A percentile compares a stretch with the other conserved stretches of the same genome.
Conservation (phyloP, 2,329 filamentous ascomycete genomes). For the Onygena corvina region DNA sequence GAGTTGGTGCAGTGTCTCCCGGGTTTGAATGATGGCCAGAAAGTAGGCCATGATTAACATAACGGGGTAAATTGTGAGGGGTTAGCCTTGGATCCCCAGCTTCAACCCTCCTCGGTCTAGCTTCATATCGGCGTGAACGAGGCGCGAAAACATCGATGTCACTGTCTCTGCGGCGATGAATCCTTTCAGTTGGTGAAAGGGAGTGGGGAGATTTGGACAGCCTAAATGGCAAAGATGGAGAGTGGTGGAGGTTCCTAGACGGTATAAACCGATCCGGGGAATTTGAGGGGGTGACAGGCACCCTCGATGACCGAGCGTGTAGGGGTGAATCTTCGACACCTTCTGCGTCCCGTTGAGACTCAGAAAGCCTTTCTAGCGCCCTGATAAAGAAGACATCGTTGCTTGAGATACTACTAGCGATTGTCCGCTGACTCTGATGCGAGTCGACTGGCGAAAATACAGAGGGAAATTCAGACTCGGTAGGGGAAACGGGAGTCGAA, state of each 20-base stretch:
- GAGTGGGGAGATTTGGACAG: constrained; percentile 39
- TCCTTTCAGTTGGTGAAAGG: constrained; percentile 37
- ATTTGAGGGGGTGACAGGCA: constrained; percentile 16
- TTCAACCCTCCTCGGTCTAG: constrained; percentile 17
- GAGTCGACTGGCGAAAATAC: background rate
- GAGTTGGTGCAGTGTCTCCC: background rate
- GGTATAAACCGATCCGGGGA: constrained; percentile 51
- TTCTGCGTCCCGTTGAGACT: background rate
- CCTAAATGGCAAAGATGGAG: constrained; percentile 40
- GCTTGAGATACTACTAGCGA: constrained; percentile 1
- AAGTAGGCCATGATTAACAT: constrained; percentile 22
- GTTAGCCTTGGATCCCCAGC: constrained; percentile 16
- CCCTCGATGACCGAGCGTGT: no score
- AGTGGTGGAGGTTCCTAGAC: constrained; percentile 31
- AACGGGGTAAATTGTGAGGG: constrained; percentile 26
- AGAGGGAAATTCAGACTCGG: constrained; percentile 4
- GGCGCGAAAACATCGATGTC: constrained; percentile 44
- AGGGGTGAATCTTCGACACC: background rate
- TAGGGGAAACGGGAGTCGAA: constrained; percentile 1
- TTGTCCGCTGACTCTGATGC: background rate
- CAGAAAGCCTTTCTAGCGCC: background rate
- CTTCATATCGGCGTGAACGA: constrained; percentile 10
- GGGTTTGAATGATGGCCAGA: constrained; percentile 11
- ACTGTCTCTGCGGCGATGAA: constrained; percentile 33
- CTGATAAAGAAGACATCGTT: background rate